phyloP scores from a whole-genome alignment of 2,329 filamentous ascomycete genomes.

The Elsinoe ampelina region DNA sequence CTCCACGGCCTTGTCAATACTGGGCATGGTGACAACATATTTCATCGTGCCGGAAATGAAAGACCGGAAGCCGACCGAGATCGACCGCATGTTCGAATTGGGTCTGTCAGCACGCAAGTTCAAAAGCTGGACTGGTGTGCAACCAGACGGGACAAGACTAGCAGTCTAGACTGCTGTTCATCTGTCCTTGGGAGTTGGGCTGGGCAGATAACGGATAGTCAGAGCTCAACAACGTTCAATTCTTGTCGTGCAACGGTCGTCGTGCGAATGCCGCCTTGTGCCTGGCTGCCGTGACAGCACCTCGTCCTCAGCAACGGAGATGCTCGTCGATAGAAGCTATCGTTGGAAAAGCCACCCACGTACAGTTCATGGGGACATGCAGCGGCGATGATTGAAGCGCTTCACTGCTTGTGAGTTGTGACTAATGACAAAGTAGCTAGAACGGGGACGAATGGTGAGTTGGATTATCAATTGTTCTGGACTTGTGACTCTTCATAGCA shows the following conservation, averaged over 20 bases:
- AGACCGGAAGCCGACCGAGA: constrained; percentile 38
- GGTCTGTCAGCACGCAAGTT: constrained; percentile 2
- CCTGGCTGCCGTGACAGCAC: neutral
- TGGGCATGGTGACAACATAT: constrained; percentile 34
- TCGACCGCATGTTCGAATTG: constrained; percentile 35
- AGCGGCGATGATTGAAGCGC: neutral
- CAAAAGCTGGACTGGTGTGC: constrained; percentile 2
- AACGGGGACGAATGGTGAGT: neutral
- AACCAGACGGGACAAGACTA: neutral
- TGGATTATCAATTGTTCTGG: neutral
- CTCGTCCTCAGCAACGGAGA: neutral
- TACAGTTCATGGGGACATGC: neutral
- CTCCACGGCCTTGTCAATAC: constrained; percentile 28
- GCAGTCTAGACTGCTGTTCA: constrained; percentile 1
- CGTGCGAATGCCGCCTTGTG: constrained; percentile 1
- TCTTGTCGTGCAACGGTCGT: constrained; percentile 6
- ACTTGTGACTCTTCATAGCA: neutral
- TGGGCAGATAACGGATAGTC: constrained; percentile 6
- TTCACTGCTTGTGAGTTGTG: no score
- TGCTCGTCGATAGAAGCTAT: neutral
- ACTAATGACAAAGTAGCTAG: neutral
- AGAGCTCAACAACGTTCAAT: constrained; percentile 2
- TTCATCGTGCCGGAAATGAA: constrained; percentile 46
- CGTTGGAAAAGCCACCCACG: neutral
- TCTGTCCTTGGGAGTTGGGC: neutral